These are phyloP conservation scores for Aspergillus sp. DNA, from an alignment of 2,329 filamentous ascomycete genomes.

Conservation along the genomic window DNA sequence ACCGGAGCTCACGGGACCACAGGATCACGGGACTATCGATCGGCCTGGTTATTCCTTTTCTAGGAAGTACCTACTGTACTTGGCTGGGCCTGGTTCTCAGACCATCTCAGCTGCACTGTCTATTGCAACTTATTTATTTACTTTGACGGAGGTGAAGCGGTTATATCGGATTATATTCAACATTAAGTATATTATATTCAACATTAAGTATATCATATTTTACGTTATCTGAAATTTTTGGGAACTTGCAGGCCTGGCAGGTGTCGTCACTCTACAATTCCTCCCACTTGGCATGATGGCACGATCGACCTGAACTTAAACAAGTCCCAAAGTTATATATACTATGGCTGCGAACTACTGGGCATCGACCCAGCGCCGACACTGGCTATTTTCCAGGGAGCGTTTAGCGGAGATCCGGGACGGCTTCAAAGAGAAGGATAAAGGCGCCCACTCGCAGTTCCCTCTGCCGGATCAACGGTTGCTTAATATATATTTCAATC, in stretches of 20 bases:
- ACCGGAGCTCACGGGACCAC: conserved; percentile 6
- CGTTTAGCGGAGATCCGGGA: conserved; percentile 74
- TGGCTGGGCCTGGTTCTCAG: background rate
- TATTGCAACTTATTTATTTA: background rate
- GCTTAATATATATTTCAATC: conserved; percentile 87
- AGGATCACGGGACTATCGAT: conserved; percentile 29
- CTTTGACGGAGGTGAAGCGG: background rate
- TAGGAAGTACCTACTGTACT: conserved; percentile 10
- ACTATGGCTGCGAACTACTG: conserved; percentile 93
- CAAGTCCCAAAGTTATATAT: background rate
- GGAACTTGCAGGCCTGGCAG: background rate
- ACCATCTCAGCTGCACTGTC: background rate
- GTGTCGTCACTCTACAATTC: background rate
- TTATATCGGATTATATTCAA: background rate
- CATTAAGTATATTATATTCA: background rate
- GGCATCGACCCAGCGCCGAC: conserved; percentile 85
- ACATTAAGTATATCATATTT: background rate
- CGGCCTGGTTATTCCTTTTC: conserved; percentile 34
- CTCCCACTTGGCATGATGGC: conserved; percentile 8
- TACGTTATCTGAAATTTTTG: background rate
- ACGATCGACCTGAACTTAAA: conserved; percentile 5
- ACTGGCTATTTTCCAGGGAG: conserved; percentile 88
- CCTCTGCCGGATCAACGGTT: conserved; percentile 79
- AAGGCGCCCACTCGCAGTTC: conserved; percentile 71
- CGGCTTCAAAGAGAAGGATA: conserved; percentile 74